Conservation (phyloP, 352 stramenopile species). For the Phytophthora sansomeana region DNA sequence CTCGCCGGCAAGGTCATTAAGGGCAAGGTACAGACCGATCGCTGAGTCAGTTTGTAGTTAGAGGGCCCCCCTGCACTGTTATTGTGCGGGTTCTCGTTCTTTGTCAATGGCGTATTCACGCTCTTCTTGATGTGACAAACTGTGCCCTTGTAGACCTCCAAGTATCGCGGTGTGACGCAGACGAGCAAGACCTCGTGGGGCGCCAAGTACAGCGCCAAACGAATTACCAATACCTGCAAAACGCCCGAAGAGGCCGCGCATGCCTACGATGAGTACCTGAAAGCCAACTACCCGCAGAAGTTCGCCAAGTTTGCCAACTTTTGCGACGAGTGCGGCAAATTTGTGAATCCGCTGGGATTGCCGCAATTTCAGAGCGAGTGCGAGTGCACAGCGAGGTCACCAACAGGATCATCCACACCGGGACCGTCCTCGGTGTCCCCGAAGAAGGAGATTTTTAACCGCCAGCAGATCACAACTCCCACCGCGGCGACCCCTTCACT, state of each 20-base stretch:
- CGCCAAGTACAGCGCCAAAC: slow-evolving; percentile 90
- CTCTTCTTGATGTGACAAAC: slow-evolving; percentile 17
- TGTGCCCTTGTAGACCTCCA: slow-evolving; percentile 69
- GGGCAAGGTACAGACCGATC: slow-evolving; percentile 58
- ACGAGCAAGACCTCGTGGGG: slow-evolving; percentile 90
- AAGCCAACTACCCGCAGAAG: slow-evolving; percentile 83
- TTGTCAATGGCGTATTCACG: slow-evolving; percentile 13
- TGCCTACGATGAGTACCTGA: slow-evolving; percentile 87
- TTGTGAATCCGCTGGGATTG: slow-evolving; percentile 84
- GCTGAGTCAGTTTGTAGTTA: slow-evolving; percentile 1
- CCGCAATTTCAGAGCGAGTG: slow-evolving; percentile 82
- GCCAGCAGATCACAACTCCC: slow-evolving; percentile 45
- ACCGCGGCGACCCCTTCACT: slow-evolving; percentile 35
- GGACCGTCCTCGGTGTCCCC: slow-evolving; percentile 33
- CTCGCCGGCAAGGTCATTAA: slow-evolving; percentile 85
- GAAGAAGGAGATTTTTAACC: slow-evolving; percentile 50
- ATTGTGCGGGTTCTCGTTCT: slow-evolving; percentile 9
- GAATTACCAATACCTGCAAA: slow-evolving; percentile 90
- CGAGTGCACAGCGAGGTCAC: slow-evolving; percentile 53
- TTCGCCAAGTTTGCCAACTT: slow-evolving; percentile 91
- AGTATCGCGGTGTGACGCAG: slow-evolving; percentile 86
- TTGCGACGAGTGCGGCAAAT: slow-evolving; percentile 79
- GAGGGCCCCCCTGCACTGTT: not conserved
- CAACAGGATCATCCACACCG: slow-evolving; percentile 12
- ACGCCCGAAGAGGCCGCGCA: slow-evolving; percentile 85